These are phyloP conservation scores for Tricholomella constricta DNA, from an alignment of 768 basidiomycete genomes.

Conservation along the genomic window DNA sequence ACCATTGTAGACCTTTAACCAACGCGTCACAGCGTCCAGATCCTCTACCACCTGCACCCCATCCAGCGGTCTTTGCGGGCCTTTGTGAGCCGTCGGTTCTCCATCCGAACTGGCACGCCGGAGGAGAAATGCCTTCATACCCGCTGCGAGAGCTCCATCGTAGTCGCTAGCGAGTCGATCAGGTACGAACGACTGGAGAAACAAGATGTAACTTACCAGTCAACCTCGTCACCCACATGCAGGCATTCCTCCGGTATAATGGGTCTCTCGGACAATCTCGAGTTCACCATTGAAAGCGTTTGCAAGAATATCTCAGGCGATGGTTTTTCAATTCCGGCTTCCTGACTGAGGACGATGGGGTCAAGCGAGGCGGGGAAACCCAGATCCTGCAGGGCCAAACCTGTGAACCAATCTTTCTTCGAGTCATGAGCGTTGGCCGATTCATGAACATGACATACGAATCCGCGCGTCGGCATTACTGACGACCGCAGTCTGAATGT, in stretches of 20 bases:
- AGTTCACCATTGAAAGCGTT: conserved; percentile 38
- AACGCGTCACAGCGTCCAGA: conserved; percentile 15
- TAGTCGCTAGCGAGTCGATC: conserved; percentile 16
- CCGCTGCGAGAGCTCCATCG: conserved; percentile 19
- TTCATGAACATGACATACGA: conserved; percentile 42
- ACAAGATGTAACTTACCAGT: conserved; percentile 45
- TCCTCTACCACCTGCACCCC: conserved; percentile 10
- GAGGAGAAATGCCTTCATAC: conserved; percentile 23
- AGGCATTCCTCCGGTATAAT: conserved; percentile 48
- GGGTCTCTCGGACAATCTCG: conserved; percentile 9
- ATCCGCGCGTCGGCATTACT: conserved; percentile 77
- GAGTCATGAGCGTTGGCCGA: background rate
- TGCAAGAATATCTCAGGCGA: conserved; percentile 55
- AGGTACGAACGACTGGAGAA: background rate
- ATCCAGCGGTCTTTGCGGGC: background rate
- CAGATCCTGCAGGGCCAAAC: conserved; percentile 61
- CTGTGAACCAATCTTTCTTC: conserved; percentile 24
- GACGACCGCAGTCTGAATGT: conserved; percentile 57
- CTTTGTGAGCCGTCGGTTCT: conserved; percentile 18
- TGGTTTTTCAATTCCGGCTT: conserved; percentile 72
- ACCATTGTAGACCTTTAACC: conserved; percentile 17
- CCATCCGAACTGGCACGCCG: conserved; percentile 8
- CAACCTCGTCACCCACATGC: conserved; percentile 78
- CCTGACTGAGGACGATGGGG: conserved; percentile 70
- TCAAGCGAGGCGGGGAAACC: conserved; percentile 48